phyloP scores from a whole-genome alignment of 2,329 filamentous ascomycete species.

The Alternaria ventricosa region DNA sequence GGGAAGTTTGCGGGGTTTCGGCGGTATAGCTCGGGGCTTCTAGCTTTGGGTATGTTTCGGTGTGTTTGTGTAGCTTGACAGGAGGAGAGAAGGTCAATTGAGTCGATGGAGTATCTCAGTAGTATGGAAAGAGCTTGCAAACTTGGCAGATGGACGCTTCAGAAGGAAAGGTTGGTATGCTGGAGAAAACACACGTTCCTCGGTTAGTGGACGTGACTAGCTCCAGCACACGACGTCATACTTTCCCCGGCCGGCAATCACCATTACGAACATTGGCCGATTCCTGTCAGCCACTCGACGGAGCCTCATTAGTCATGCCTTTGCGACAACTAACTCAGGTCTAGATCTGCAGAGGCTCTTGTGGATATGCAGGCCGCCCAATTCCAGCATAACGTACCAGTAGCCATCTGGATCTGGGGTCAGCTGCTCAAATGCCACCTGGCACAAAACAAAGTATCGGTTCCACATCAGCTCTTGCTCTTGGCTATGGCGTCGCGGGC shows the following conservation, averaged over 20 bases:
- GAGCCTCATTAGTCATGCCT: constrained; percentile 9
- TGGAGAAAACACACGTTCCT: constrained; percentile 16
- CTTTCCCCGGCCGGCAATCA: constrained; percentile 8
- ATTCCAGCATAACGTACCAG: background rate
- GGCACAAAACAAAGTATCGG: background rate
- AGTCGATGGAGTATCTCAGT: background rate
- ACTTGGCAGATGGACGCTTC: constrained; percentile 3
- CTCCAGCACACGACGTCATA: constrained; percentile 11
- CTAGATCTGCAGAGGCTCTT: constrained; percentile 1
- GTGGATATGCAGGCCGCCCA: background rate
- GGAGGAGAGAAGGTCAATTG: background rate
- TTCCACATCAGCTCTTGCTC: too few species aligned
- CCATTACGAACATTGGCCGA: constrained; percentile 16
- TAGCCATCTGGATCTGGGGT: background rate
- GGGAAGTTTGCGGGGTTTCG: constrained; percentile 8
- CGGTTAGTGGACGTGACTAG: constrained; percentile 13
- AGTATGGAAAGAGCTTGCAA: background rate
- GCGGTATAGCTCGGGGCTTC: background rate
- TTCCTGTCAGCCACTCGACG: background rate
- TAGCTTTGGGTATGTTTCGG: background rate
- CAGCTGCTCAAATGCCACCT: background rate
- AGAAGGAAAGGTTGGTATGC: constrained; percentile 3
- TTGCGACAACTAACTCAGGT: background rate
- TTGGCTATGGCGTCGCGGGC: background rate
- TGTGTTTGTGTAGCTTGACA: background rate